Base-by-base conservation (phyloP, 148 eudicot genomes). In the Amaranthus cruentus region DNA sequence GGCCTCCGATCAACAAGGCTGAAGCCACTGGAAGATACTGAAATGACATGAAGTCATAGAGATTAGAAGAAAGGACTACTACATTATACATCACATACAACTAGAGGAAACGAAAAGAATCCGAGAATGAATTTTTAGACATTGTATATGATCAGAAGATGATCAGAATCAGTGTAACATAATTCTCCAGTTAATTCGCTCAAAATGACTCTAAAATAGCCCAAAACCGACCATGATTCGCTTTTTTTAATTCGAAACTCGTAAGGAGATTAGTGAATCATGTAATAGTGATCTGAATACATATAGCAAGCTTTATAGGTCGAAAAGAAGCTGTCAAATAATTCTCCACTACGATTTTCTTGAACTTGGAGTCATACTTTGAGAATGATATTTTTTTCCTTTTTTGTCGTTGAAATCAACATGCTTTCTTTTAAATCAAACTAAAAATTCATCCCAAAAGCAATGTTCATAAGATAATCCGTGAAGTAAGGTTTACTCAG, bases 11-110 rank as follows among this genome's bases (percentile, higher is more conserved):
- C 63, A 88, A 66, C 60, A 90, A 55, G 64, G 88, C 96, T 38
- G 96, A 90, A 59, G 96, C 96, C 62, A 88, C 87, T 0, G 96
- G 96, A 43, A 90, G 83, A 79, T 85, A 88, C 96, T 90, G 92
- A 80, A 73, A 57, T 66, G 28, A 65, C 70, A 56, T 76, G 42
- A 47, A 38, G 55, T 4, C 54, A 52, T 6, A 59, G 4, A 48
- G 13, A 9, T 70, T 46, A 69, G 56, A 6, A 50, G 46, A 63
- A 49, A 13, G 13, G 48, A 9, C 6, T 38, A n/a, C 10, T 56
- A 57, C 47, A 55, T 44, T 4, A 57, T 38, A 38, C 55, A 38
- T 53, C 67, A 72, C 28, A 58, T 58, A 58, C 2, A 28, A 28
- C 38, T 28, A 28, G 38, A 28, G 38, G 38, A 28, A 28, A 28